Evolutionary conservation across 805 yeast species (phyloP).

Genomic region (Millerozyma acaciae): DNA sequence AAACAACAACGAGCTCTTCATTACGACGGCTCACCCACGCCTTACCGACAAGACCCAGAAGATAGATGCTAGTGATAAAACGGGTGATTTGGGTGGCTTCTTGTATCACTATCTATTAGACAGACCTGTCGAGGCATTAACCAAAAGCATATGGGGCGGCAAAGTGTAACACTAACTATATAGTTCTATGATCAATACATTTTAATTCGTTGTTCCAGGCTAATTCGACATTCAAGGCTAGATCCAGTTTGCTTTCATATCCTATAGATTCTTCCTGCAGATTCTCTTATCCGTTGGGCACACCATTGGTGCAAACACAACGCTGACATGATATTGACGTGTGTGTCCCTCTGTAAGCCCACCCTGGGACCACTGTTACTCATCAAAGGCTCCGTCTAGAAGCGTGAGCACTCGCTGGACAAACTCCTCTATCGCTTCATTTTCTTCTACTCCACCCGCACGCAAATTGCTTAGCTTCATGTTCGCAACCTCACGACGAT

Average conservation of each 20-base stretch:
- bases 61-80: conserved; percentile 19
- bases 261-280: no score
- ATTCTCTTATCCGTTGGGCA: no score
- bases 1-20: conserved; percentile 52
- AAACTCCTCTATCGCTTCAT: conserved; percentile 69
- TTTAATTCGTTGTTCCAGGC: no score
- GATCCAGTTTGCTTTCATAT: no score
- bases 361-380: no score
- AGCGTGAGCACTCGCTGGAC: conserved; percentile 33
- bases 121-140: conserved; percentile 24
- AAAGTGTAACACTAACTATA: conserved; percentile 5
- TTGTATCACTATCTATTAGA: conserved; percentile 45
- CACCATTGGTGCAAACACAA: no score
- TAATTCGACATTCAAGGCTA: no score
- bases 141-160: conserved; percentile 30
- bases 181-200: not conserved
- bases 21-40: conserved; percentile 61
- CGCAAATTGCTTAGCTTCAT: conserved; percentile 59
- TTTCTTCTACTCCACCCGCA: conserved; percentile 61
- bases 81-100: conserved; percentile 59
- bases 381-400: conserved; percentile 1
- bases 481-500: conserved; percentile 55
- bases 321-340: no score
- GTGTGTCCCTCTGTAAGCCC: no score
- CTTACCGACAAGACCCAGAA: conserved; percentile 34